Base-by-base conservation (phyloP, 2,329 filamentous ascomycete genomes). In the Rhinocladiella similis region DNA sequence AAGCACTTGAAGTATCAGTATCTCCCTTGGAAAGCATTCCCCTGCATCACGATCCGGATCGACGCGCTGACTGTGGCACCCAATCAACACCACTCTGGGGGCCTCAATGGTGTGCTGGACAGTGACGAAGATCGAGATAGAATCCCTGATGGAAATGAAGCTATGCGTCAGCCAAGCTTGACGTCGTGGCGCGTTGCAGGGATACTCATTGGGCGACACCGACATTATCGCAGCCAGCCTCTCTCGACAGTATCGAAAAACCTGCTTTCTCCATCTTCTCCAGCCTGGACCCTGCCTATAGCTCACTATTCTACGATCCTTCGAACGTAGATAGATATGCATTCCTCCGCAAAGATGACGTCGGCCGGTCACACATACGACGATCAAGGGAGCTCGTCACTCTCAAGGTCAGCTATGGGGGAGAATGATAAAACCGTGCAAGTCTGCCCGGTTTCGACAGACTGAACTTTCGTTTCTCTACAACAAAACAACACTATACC, bases 151-250 rank as follows among this genome's bases (percentile, higher is more conserved):
- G 14, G 1, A 20, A 33, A 16, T 25, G 50, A 42, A 27, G 45
- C 39, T 47, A 39, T 61, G 56, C 59, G 59, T 61, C 59, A 61
- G 57, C 50, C 55, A 51, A 53, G 53, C 16, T 50, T 46, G 27
- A 27, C 18, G 9, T 48, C 41, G 52, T 58, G 55, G 59, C 49
- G 22, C 38, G 10, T 13, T 19, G 25, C 42, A 39, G n/a, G 53
- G 52, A n/a, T 41, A 18, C 14, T 45, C 22, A 56, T 56, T 54
- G 59, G 56, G 20, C 12, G 14, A 19, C 22, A 2, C 5, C 16
- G 43, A 16, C 42, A 29, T 56, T 50, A 43, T 36, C 41, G 9
- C 18, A 25, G 13, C 29, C 27, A 50, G 35, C 19, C 36, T 22
- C 36, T 38, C 43, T 18, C 48, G 35, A 16, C 25, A 27, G 22